phyloP scores from a whole-genome alignment of 1,284 basidiomycete genomes.

The Ustilago trichophora region DNA sequence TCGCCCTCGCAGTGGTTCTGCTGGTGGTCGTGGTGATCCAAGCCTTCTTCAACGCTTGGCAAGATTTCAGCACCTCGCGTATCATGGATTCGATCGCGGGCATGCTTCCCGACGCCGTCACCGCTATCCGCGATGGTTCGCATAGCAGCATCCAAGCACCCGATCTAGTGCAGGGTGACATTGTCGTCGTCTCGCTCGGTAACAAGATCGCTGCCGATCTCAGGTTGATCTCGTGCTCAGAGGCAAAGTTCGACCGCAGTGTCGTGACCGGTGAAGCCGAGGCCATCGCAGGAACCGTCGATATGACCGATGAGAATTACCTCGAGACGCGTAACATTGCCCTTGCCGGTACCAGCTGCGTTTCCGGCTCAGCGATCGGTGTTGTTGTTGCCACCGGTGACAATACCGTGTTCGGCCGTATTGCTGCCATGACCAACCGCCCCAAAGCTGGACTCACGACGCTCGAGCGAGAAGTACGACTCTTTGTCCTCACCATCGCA shows the following conservation, averaged over 20 bases:
- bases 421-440: conserved; percentile 31
- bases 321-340: conserved; percentile 72
- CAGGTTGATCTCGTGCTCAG: conserved; percentile 66
- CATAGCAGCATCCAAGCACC: conserved; percentile 73
- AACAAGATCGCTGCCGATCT: conserved; percentile 70
- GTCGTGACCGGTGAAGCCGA: conserved; percentile 74
- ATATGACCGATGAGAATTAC: conserved; percentile 71
- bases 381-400: conserved; percentile 73
- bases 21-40: conserved; percentile 69
- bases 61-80: conserved; percentile 46
- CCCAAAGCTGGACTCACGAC: conserved; percentile 70
- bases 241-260: conserved; percentile 73
- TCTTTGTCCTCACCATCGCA: conserved; percentile 69
- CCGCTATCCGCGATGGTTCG: conserved; percentile 73
- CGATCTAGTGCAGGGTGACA: conserved; percentile 75
- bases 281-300: conserved; percentile 71
- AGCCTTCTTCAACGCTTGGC: conserved; percentile 70
- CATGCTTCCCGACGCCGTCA: conserved; percentile 71
- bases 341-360: conserved; percentile 75
- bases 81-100: conserved; percentile 70
- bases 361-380: conserved; percentile 72
- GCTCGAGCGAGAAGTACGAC: conserved; percentile 70
- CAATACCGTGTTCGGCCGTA: conserved; percentile 70
- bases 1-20: conserved; percentile 67
- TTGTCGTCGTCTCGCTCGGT: conserved; percentile 71